phyloP scores from a whole-genome alignment of 176 grass and related monocot species.

The Eleusine coracana region DNA sequence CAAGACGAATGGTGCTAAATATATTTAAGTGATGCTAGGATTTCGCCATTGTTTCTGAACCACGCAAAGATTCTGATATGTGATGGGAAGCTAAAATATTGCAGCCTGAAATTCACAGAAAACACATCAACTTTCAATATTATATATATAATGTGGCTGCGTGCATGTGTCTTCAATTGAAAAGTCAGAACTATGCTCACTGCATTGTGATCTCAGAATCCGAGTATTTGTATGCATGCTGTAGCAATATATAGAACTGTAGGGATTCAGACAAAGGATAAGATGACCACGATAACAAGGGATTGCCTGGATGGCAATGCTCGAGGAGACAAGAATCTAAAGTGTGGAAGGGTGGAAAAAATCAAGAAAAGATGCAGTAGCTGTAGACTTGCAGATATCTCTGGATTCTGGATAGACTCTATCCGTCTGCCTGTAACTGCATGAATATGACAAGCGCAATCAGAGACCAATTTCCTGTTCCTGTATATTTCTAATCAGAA shows the following conservation, averaged over 20 bases:
- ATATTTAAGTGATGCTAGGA: background rate
- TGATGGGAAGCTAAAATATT: no score
- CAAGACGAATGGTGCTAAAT: background rate
- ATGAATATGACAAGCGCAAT: background rate
- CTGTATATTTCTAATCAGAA: no score
- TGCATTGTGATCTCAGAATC: background rate
- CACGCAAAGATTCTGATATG: background rate
- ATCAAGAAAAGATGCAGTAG: background rate
- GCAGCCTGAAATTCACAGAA: no score
- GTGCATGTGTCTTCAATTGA: background rate
- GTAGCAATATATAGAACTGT: background rate
- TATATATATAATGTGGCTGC: background rate
- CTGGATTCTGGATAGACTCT: background rate
- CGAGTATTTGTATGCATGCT: background rate
- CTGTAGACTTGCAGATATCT: background rate
- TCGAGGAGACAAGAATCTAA: background rate
- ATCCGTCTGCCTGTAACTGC: background rate
- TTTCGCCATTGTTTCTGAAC: conserved; percentile 11
- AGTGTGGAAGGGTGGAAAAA: background rate
- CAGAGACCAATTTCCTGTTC: no score
- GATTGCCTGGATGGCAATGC: background rate
- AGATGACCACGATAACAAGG: background rate
- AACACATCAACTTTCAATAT: background rate
- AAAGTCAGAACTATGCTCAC: background rate
- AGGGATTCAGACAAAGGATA: background rate